Evolutionary conservation across 371 early-diverging fungal genomes (phyloP).

Genomic region (Funneliformis caledonium): DNA sequence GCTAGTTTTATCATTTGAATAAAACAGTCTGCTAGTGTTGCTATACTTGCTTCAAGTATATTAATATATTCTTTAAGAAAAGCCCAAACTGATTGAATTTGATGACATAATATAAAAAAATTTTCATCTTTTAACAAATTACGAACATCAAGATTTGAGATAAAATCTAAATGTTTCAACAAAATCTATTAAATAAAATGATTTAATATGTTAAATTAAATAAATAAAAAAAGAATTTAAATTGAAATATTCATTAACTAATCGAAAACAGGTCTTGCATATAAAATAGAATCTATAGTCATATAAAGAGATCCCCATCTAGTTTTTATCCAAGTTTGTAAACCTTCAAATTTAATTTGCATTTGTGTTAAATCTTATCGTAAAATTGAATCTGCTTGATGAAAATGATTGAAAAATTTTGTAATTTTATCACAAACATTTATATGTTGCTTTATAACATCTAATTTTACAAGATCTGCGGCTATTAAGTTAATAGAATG

Average conservation of each 20-base stretch:
- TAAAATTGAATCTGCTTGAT: too few species aligned
- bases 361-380: too few species aligned
- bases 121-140: neutral
- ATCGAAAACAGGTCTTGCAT: neutral
- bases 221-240: too few species aligned
- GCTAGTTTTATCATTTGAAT: conserved; percentile 6
- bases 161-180: too few species aligned
- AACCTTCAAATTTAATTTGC: conserved; percentile 1
- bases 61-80: neutral
- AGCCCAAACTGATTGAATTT: neutral
- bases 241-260: too few species aligned
- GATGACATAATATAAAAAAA: neutral
- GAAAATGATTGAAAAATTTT: too few species aligned
- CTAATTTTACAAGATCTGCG: neutral
- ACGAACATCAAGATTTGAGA: too few species aligned
- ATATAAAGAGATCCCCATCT: neutral
- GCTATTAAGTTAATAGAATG: too few species aligned
- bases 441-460: too few species aligned
- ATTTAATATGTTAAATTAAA: too few species aligned
- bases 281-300: neutral
- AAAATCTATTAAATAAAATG: too few species aligned
- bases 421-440: too few species aligned
- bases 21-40: conserved; percentile 3
- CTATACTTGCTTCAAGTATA: neutral
- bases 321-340: neutral